A percentile compares a stretch with the other conserved stretches of the same genome.
Evolutionary conservation across 257 asterid species (phyloP).

Genomic region (Fraxinus quadrangulata): DNA sequence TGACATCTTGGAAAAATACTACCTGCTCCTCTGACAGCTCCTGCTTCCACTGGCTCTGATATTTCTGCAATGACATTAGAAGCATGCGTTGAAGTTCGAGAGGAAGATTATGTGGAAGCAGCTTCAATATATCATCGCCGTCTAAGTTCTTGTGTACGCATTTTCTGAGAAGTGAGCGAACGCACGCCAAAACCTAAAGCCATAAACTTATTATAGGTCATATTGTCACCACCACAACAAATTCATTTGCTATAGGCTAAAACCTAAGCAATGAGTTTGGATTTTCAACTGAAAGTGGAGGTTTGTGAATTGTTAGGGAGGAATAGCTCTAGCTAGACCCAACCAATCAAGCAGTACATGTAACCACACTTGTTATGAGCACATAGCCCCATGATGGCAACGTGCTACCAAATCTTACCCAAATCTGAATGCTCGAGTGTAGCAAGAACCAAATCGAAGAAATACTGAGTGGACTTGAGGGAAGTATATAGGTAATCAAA

Average conservation of each 20-base stretch:
- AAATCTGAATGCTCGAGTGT: background rate
- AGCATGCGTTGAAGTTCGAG: conserved; percentile 41
- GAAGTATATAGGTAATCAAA: background rate
- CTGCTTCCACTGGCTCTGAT: conserved; percentile 38
- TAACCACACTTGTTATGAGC: background rate
- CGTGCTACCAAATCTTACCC: background rate
- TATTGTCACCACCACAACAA: background rate
- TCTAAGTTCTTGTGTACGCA: conserved; percentile 27
- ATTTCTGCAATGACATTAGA: conserved; percentile 35
- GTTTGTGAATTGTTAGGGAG: background rate
- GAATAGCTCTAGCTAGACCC: background rate
- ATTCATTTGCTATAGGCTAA: background rate
- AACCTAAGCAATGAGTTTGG: background rate
- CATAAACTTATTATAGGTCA: background rate
- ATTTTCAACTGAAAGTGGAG: conserved; percentile 12
- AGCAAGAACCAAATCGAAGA: background rate
- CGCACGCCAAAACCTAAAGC: conserved; percentile 46
- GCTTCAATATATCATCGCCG: conserved; percentile 40
- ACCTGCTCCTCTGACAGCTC: conserved; percentile 44
- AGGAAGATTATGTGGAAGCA: conserved; percentile 44
- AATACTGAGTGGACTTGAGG: background rate
- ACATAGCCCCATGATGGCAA: background rate
- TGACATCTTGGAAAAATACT: background rate
- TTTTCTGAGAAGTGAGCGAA: conserved; percentile 43
- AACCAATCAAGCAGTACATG: background rate